Evolutionary conservation across 768 basidiomycete species (phyloP).

Genomic region (Pleurotus salmoneostramineus): DNA sequence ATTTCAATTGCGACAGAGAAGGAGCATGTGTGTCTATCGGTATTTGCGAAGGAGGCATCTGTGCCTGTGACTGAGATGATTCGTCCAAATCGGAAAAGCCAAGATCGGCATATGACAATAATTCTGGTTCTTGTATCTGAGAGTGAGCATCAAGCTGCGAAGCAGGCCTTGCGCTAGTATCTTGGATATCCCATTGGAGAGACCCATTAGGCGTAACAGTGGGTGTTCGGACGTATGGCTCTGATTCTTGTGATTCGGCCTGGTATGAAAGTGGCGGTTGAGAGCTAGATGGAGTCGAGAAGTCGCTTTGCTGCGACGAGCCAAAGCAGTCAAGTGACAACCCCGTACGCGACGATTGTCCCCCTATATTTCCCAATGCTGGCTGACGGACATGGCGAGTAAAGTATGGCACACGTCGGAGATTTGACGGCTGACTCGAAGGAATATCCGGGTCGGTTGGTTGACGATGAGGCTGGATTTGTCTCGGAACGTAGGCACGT

Average conservation of each 20-base stretch:
- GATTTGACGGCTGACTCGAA: neutral
- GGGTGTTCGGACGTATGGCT: conserved; percentile 47
- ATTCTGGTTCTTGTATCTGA: conserved; percentile 21
- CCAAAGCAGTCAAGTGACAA: neutral
- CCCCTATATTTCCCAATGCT: neutral
- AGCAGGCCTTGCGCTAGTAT: conserved; percentile 26
- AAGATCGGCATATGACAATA: conserved; percentile 33
- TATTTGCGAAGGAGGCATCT: neutral
- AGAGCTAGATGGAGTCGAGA: conserved; percentile 14
- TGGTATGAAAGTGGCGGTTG: conserved; percentile 23
- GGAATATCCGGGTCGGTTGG: conserved; percentile 32
- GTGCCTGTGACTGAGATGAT: neutral
- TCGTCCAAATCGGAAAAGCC: conserved; percentile 13
- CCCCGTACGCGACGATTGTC: neutral
- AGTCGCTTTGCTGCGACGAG: conserved; percentile 18
- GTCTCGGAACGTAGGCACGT: conserved; percentile 43
- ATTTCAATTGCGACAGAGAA: neutral
- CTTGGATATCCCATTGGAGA: conserved; percentile 33
- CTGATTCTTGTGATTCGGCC: conserved; percentile 39
- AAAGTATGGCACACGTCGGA: neutral
- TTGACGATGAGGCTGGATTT: conserved; percentile 39
- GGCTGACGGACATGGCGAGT: conserved; percentile 5
- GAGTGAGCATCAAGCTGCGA: conserved; percentile 32
- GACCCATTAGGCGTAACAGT: conserved; percentile 53
- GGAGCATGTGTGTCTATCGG: neutral